Evolutionary conservation across 2,329 filamentous ascomycete species (phyloP).

Genomic region (Arthrobotrys iridis): DNA sequence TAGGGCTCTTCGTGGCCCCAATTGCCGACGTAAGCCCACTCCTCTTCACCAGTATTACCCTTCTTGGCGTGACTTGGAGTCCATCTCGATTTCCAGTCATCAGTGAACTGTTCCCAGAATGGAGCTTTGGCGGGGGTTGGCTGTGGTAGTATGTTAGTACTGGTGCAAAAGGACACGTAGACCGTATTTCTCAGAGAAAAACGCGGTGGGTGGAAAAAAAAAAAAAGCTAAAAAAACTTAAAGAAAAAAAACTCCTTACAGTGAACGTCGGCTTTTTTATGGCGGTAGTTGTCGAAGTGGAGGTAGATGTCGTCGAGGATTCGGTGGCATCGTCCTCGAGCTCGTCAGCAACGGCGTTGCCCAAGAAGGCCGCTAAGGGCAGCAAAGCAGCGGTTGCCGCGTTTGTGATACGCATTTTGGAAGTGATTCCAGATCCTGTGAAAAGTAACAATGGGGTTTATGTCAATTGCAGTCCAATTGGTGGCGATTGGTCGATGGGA

Average conservation of each 20-base stretch:
- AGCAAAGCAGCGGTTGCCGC: conserved; percentile 75
- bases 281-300: conserved; percentile 66
- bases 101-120: conserved; percentile 98
- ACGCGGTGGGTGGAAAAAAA: conserved; percentile 25
- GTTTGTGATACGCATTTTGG: conserved; percentile 82
- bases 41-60: conserved; percentile 80
- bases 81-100: conserved; percentile 94
- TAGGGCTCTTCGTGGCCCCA: conserved; percentile 96
- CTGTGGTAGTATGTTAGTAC: conserved; percentile 64
- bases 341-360: conserved; percentile 74
- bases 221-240: too few relatives aligned
- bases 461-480: conserved; percentile 11
- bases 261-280: conserved; percentile 84
- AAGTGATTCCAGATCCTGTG: conserved; percentile 55
- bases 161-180: conserved; percentile 3
- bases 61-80: conserved; percentile 97
- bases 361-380: conserved; percentile 75
- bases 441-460: conserved; percentile 9
- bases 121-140: conserved; percentile 82
- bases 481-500: not conserved
- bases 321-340: conserved; percentile 68
- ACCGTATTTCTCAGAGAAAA: not conserved
- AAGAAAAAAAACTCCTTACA: too few relatives aligned
- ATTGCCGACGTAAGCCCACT: conserved; percentile 97
- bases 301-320: conserved; percentile 58